Conservation (phyloP, 108 stramenopile genomes). For the Stephanodiscus triporus region DNA sequence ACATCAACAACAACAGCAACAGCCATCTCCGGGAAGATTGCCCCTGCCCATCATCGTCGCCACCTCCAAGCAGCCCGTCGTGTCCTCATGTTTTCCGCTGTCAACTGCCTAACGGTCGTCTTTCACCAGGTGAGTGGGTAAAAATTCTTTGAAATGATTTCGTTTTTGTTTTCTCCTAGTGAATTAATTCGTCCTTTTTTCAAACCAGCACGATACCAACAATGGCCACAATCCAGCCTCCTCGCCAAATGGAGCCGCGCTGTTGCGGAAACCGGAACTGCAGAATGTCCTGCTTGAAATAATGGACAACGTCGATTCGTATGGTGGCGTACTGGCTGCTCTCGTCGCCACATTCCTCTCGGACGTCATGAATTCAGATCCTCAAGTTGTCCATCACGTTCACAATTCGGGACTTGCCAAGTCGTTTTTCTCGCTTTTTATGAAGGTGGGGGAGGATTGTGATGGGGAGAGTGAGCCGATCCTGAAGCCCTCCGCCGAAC, state of each 20-base stretch:
- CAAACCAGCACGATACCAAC: slow-evolving; percentile 26
- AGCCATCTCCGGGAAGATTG: not conserved
- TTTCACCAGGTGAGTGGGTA: slow-evolving; percentile 59
- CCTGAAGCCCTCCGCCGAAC: slow-evolving; percentile 78
- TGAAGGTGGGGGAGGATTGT: slow-evolving; percentile 36
- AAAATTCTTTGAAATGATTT: no score
- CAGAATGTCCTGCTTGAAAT: slow-evolving; percentile 64
- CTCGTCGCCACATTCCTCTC: slow-evolving; percentile 71
- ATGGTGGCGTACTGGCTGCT: slow-evolving; percentile 80
- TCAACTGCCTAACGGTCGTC: slow-evolving; percentile 85
- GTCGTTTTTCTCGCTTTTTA: slow-evolving; percentile 69
- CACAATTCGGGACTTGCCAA: slow-evolving; percentile 79
- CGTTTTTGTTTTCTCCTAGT: not conserved
- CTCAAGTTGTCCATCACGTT: slow-evolving; percentile 81
- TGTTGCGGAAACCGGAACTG: slow-evolving; percentile 69
- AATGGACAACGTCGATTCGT: slow-evolving; percentile 64
- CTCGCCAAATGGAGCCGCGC: slow-evolving; percentile 56
- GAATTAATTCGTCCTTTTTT: not conserved
- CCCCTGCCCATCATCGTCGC: slow-evolving; percentile 1
- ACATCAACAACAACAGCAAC: slow-evolving; percentile 1
- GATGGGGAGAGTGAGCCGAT: slow-evolving; percentile 42
- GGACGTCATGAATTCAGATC: slow-evolving; percentile 91
- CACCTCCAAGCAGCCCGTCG: slow-evolving; percentile 60
- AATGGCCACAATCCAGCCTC: slow-evolving; percentile 31
- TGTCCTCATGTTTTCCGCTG: slow-evolving; percentile 78